A percentile compares a stretch with the other conserved stretches of the same genome.
phyloP scores from a whole-genome alignment of 2,329 filamentous ascomycete species.

The Beauveria asiatica region DNA sequence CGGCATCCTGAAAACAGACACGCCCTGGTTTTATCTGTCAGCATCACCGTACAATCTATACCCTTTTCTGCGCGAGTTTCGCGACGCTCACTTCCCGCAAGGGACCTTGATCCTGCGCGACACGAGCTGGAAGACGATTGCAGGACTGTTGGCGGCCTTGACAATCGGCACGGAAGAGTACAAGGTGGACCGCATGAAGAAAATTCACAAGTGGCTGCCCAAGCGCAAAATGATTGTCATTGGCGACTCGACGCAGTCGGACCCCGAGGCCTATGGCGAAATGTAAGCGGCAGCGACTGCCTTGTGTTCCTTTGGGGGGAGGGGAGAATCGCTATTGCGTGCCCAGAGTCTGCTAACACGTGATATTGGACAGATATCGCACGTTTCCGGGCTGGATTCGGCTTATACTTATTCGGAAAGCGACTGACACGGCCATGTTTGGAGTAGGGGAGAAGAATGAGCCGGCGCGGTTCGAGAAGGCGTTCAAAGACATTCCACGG shows the following conservation, averaged over 20 bases:
- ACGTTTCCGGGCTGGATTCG: slow-evolving; percentile 68
- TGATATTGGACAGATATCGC: slow-evolving; percentile 38
- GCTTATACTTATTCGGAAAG: slow-evolving; percentile 78
- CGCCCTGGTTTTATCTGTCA: slow-evolving; percentile 87
- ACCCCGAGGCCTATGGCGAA: slow-evolving; percentile 83
- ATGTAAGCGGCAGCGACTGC: slow-evolving; percentile 41
- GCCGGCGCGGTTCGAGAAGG: slow-evolving; percentile 67
- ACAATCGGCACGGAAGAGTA: slow-evolving; percentile 78
- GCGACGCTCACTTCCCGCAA: slow-evolving; percentile 59
- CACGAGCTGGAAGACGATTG: slow-evolving; percentile 75
- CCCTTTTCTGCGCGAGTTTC: slow-evolving; percentile 71
- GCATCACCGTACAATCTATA: slow-evolving; percentile 94
- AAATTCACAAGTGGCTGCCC: slow-evolving; percentile 73
- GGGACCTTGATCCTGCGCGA: slow-evolving; percentile 82
- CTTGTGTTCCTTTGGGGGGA: neutral
- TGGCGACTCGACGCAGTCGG: slow-evolving; percentile 84
- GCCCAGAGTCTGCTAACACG: slow-evolving; percentile 12
- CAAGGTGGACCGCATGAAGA: slow-evolving; percentile 72
- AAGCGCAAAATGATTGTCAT: slow-evolving; percentile 71
- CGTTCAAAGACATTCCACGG: slow-evolving; percentile 66
- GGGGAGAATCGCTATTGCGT: no score
- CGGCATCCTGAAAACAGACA: slow-evolving; percentile 70
- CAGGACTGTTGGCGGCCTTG: slow-evolving; percentile 68
- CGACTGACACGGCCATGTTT: slow-evolving; percentile 60
- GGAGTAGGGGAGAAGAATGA: slow-evolving; percentile 69